These are phyloP conservation scores for Blastobotrys indianensis DNA, from an alignment of 1,139 yeast species.

Conservation along the genomic window DNA sequence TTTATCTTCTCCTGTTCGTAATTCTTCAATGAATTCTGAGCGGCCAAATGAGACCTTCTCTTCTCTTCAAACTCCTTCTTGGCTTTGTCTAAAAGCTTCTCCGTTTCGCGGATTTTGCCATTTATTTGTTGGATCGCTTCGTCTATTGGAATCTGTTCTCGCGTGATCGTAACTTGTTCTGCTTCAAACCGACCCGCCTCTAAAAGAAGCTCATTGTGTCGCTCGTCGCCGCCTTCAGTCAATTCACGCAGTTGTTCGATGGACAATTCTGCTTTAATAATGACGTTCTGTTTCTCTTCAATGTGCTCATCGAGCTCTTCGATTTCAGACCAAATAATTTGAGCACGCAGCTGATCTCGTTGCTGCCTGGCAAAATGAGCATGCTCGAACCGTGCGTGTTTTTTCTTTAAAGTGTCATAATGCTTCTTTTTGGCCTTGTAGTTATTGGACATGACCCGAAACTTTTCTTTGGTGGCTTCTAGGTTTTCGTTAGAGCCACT, in stretches of 20 bases:
- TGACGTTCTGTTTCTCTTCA: too few species aligned
- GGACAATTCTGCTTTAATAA: too few species aligned
- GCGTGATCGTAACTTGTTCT: conserved; percentile 23
- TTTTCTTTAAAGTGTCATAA: conserved; percentile 30
- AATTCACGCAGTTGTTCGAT: too few species aligned
- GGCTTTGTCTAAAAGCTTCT: neutral
- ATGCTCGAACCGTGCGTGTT: conserved; percentile 6
- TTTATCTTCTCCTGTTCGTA: conserved; percentile 14
- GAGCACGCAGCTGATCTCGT: neutral
- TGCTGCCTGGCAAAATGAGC: neutral
- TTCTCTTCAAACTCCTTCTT: neutral
- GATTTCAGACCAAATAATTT: conserved; percentile 48
- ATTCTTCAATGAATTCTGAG: conserved; percentile 16
- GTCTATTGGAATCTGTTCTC: too few species aligned
- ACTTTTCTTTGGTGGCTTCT: conserved; percentile 24
- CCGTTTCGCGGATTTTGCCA: neutral
- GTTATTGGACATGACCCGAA: neutral
- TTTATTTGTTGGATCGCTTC: neutral
- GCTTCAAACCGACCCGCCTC: conserved; percentile 15
- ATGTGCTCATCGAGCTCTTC: conserved; percentile 32
- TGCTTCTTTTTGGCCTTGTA: conserved; percentile 37
- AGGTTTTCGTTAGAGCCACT: conserved; percentile 33
- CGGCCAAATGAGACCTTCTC: neutral
- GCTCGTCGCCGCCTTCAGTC: too few species aligned
- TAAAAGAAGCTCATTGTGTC: neutral